These are phyloP conservation scores for Moesziomyces parantarcticus DNA, from an alignment of 1,284 basidiomycete genomes.

Conservation along the genomic window DNA sequence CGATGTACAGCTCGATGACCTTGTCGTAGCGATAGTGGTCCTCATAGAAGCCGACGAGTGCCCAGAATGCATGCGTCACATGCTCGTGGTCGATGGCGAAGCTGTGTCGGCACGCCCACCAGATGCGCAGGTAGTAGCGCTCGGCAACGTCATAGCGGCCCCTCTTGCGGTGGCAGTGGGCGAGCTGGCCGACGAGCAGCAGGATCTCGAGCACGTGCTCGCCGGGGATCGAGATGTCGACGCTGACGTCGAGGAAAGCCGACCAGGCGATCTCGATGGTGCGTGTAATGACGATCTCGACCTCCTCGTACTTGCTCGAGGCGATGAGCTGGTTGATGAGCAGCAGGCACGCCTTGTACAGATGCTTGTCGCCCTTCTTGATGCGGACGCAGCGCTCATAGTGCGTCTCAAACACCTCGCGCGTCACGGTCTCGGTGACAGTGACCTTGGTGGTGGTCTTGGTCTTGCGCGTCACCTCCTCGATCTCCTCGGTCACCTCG, in stretches of 20 bases:
- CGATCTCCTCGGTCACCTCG: conserved; percentile 10
- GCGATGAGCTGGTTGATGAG: conserved; percentile 2
- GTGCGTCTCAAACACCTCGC: conserved; percentile 16
- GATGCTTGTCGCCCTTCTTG: conserved; percentile 8
- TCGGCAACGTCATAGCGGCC: conserved; percentile 1
- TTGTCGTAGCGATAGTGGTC: conserved; percentile 11
- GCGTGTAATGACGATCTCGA: conserved; percentile 3
- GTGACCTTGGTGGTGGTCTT: conserved; percentile 10
- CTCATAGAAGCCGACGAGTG: conserved; percentile 3
- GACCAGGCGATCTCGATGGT: conserved; percentile 5
- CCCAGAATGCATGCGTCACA: conserved; percentile 2
- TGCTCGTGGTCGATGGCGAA: conserved; percentile 5
- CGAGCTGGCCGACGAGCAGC: conserved; percentile 1
- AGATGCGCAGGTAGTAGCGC: conserved; percentile 9
- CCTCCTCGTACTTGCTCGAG: conserved; percentile 2
- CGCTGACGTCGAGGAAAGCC: conserved; percentile 1
- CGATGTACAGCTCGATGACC: conserved; percentile 5
- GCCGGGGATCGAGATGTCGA: conserved; percentile 13
- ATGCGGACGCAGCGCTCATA: conserved; percentile 5
- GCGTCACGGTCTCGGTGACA: conserved; percentile 6
- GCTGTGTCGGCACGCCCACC: conserved; percentile 5
- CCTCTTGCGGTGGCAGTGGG: conserved; percentile 5
- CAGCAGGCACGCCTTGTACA: conserved; percentile 6
- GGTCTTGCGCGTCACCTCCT: conserved; percentile 7
- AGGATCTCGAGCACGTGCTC: conserved; percentile 3